These are phyloP conservation scores for Globisporangium megalacanthum DNA, from an alignment of 352 stramenopile species.

Conservation along the genomic window DNA sequence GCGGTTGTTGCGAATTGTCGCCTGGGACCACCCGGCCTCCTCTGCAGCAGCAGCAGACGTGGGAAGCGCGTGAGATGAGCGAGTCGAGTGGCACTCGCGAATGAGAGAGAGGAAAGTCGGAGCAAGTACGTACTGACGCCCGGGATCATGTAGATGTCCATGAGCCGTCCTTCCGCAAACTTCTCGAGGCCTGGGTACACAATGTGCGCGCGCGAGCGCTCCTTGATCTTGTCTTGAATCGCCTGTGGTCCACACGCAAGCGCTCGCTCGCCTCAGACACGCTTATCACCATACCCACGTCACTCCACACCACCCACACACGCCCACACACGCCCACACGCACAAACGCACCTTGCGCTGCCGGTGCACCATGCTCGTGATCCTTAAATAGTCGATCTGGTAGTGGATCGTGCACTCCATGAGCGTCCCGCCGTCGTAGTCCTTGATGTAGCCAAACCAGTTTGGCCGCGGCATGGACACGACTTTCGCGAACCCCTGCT, in stretches of 20 bases:
- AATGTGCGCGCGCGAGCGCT: conserved; percentile 61
- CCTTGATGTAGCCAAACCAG: conserved; percentile 99
- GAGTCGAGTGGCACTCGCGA: conserved; percentile 2
- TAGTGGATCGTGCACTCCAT: conserved; percentile 99
- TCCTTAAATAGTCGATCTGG: conserved; percentile 95
- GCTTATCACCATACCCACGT: neutral
- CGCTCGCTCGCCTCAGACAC: neutral
- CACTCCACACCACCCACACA: neutral
- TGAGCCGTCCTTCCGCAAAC: conserved; percentile 74
- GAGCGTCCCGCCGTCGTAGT: conserved; percentile 99
- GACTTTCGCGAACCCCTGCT: conserved; percentile 92
- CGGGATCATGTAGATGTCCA: conserved; percentile 86
- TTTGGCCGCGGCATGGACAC: conserved; percentile 81
- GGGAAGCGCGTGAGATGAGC: too few relatives aligned
- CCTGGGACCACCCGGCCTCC: conserved; percentile 82
- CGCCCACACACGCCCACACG: conserved; percentile 5
- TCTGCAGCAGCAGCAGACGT: conserved; percentile 27
- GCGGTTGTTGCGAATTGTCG: conserved; percentile 80
- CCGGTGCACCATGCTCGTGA: conserved; percentile 92
- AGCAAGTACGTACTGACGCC: conserved; percentile 67
- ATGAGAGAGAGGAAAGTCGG: neutral
- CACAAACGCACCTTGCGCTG: conserved; percentile 88
- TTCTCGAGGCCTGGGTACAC: conserved; percentile 67
- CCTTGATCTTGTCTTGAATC: conserved; percentile 81
- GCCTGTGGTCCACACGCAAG: conserved; percentile 23